These are phyloP conservation scores for Eutypella sp. DNA, from an alignment of 2,329 filamentous ascomycete genomes.

Conservation along the genomic window DNA sequence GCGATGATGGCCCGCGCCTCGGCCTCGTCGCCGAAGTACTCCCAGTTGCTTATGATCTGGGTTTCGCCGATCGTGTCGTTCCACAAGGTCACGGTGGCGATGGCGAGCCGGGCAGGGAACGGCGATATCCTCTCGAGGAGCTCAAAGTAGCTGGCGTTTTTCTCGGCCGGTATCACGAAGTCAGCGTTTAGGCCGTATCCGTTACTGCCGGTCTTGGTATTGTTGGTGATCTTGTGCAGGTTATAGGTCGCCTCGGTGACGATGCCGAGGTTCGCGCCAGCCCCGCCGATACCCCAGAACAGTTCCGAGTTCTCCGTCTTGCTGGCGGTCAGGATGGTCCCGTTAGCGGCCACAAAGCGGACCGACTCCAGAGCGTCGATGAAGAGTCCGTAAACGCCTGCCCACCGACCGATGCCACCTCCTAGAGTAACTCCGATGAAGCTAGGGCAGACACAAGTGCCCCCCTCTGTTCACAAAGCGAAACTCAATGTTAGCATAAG, in stretches of 20 bases:
- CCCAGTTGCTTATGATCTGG: not conserved
- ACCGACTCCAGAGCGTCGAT: not conserved
- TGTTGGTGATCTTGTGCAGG: constrained; percentile 33
- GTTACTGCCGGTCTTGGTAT: constrained; percentile 20
- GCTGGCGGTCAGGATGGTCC: not conserved
- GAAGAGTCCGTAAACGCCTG: not conserved
- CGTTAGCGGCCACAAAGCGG: not conserved
- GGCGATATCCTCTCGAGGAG: not conserved
- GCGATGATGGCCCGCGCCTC: not conserved
- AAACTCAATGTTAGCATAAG: not conserved
- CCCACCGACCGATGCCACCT: not conserved
- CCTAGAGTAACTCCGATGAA: not conserved
- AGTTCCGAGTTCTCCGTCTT: constrained; percentile 38
- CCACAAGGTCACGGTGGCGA: not conserved
- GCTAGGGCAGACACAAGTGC: not conserved
- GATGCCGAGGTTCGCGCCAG: constrained; percentile 55
- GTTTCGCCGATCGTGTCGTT: not conserved
- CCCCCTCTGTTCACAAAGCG: not conserved
- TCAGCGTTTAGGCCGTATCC: constrained; percentile 34
- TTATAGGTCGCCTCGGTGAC: constrained; percentile 42
- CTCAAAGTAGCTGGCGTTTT: not conserved
- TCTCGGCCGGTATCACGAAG: constrained; percentile 31
- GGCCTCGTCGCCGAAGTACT: not conserved
- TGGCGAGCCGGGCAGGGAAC: not conserved
- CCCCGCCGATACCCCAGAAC: constrained; percentile 52